Conservation (phyloP, 2,329 filamentous ascomycete genomes). For the Ascochyta koolunga region DNA sequence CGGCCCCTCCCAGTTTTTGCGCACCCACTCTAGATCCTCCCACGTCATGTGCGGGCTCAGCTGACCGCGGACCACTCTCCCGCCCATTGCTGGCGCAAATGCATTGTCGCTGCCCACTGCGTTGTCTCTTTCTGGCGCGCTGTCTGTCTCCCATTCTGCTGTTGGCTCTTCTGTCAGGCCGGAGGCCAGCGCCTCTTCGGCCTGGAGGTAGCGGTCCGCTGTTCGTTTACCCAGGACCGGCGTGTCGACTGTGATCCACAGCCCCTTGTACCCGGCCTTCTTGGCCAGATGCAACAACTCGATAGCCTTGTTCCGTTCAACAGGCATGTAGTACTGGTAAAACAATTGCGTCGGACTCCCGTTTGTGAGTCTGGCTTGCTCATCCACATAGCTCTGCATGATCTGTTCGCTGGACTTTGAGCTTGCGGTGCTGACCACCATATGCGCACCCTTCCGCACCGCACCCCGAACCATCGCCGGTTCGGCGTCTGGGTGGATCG, state of each 20-base stretch:
- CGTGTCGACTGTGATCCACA: conserved; percentile 48
- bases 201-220: conserved; percentile 45
- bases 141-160: conserved; percentile 55
- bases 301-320: conserved; percentile 38
- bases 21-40: conserved; percentile 55
- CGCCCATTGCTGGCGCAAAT: conserved; percentile 65
- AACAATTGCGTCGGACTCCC: conserved; percentile 39
- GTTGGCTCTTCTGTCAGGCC: conserved; percentile 59
- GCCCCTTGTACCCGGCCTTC: conserved; percentile 40
- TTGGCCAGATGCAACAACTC: conserved; percentile 42
- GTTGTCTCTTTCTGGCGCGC: conserved; percentile 8
- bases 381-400: conserved; percentile 36
- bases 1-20: conserved; percentile 48
- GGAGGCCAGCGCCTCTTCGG: conserved; percentile 57
- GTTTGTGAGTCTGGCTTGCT: conserved; percentile 31
- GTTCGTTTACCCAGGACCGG: conserved; percentile 44
- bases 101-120: conserved; percentile 57
- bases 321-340: conserved; percentile 48
- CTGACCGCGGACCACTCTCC: conserved; percentile 40
- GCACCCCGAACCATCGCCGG: conserved; percentile 46
- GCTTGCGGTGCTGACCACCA: conserved; percentile 46
- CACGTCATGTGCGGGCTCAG: conserved; percentile 56
- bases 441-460: conserved; percentile 42
- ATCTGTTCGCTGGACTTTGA: conserved; percentile 42
- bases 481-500: conserved; percentile 46